phyloP scores from a whole-genome alignment of 768 basidiomycete genomes.

The Pleurotus tuoliensis region DNA sequence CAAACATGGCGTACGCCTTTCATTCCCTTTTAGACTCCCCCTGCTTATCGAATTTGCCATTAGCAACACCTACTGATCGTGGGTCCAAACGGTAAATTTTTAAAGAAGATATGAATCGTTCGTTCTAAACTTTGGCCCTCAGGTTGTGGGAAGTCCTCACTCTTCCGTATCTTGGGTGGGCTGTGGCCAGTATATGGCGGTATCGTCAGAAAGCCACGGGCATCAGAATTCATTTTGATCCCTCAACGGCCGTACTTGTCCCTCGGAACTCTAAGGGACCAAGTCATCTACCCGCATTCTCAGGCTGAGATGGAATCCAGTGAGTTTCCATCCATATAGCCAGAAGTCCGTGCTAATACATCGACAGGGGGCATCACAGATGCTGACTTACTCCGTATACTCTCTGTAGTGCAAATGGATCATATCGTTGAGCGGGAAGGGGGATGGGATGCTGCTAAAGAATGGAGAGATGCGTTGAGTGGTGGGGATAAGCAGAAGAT shows the following conservation, averaged over 20 bases:
- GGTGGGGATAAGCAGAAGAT: slow-evolving; percentile 98
- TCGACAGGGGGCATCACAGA: slow-evolving; percentile 67
- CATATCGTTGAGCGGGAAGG: slow-evolving; percentile 89
- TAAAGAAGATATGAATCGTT: background rate
- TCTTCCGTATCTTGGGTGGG: slow-evolving; percentile 95
- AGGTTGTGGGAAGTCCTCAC: slow-evolving; percentile 86
- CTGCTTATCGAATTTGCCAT: slow-evolving; percentile 9
- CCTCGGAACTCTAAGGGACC: slow-evolving; percentile 89
- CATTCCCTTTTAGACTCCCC: slow-evolving; percentile 1
- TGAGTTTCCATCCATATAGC: slow-evolving; percentile 23
- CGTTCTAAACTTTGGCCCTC: slow-evolving; percentile 2
- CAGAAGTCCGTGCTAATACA: background rate
- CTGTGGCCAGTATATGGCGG: slow-evolving; percentile 90
- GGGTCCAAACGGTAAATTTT: slow-evolving; percentile 77
- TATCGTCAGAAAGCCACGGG: slow-evolving; percentile 83
- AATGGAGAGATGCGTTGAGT: slow-evolving; percentile 92
- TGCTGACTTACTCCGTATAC: slow-evolving; percentile 62
- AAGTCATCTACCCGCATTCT: slow-evolving; percentile 93
- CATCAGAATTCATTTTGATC: slow-evolving; percentile 88
- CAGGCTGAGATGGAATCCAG: slow-evolving; percentile 74
- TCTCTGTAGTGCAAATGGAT: slow-evolving; percentile 81
- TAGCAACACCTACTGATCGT: slow-evolving; percentile 91
- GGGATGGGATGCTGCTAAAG: slow-evolving; percentile 87
- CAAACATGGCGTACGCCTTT: slow-evolving; percentile 66
- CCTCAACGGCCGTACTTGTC: slow-evolving; percentile 96